Base-by-base conservation (phyloP, 148 eudicot species). In the Silene conica region DNA sequence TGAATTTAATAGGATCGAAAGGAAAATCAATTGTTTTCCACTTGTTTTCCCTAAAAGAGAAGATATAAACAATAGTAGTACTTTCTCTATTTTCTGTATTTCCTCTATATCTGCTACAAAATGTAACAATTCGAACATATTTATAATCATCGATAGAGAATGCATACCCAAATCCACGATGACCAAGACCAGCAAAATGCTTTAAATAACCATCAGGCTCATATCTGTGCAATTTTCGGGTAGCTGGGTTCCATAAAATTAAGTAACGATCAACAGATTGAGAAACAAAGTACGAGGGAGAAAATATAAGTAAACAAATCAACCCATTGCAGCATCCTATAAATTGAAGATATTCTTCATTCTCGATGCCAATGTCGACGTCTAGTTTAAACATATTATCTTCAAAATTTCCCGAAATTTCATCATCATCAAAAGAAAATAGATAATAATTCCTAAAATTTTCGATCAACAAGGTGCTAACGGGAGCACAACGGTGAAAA, bases 101-200 rank as follows among this genome's bases (percentile, higher is more conserved):
- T 12, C 3, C 9, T 0, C 43, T 50, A n/a, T n/a, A n/a, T n/a
- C n/a, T n/a, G n/a, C n/a, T n/a, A n/a, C 69, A 26, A 63, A 38
- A n/a, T n/a, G n/a, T n/a, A n/a, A n/a, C n/a, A n/a, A 73, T 26
- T 63, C 69, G 63, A 16, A 63, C 45, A 63, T 45, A 31, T 34
- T 73, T 73, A 48, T 45, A 74, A 41, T 74, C 70, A 65, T 74
- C 70, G 31, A 34, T 3, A 28, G 15, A 6, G 52, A 71, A 50
- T 20, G 22, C 60, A 65, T 64, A 74, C 61, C 63, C 70, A 34
- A 64, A 65, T 28, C 70, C 70, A 18, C 22, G 14, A 18, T 22
- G 0, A 0, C 22, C 1, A 74, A 6, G 1, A 31, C 16, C 28
- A 18, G 10, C n/a, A 41, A 8, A 6, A 19, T 16, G 15, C 31